phyloP scores from a whole-genome alignment of 176 grass and related monocot species.

The Paspalum vaginatum region DNA sequence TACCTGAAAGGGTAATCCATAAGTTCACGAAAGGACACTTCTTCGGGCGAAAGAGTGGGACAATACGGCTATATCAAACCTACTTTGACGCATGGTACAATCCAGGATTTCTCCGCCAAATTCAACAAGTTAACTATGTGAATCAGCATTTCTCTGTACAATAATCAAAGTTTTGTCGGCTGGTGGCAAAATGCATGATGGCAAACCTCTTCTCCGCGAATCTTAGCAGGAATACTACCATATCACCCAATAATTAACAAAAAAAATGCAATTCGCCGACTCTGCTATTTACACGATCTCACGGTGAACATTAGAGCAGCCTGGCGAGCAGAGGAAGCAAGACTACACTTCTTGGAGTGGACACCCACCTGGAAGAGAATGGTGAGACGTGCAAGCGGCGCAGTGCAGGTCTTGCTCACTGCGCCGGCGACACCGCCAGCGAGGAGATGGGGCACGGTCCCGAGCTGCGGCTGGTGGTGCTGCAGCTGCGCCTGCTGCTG shows the following conservation, averaged over 20 bases:
- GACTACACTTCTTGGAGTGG: not conserved
- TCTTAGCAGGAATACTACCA: not conserved
- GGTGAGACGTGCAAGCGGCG: constrained; percentile 88
- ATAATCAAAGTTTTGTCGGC: not conserved
- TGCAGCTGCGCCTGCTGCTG: constrained; percentile 45
- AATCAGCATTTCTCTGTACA: constrained; percentile 4
- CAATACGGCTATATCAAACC: too few species aligned
- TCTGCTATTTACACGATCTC: not conserved
- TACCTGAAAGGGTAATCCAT: constrained; percentile 48
- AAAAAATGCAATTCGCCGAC: not conserved
- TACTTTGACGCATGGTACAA: not conserved
- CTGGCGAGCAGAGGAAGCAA: not conserved
- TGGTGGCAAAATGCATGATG: not conserved
- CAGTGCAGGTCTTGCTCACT: constrained; percentile 97
- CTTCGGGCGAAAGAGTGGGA: not conserved
- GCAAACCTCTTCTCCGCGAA: constrained; percentile 15
- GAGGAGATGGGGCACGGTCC: constrained; percentile 69
- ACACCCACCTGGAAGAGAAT: constrained; percentile 88
- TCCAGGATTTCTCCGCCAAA: constrained; percentile 1
- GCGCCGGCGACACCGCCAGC: constrained; percentile 87
- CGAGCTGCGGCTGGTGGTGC: constrained; percentile 67
- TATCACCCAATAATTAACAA: not conserved
- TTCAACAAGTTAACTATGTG: not conserved
- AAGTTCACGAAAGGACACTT: not conserved
- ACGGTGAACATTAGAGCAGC: not conserved